A percentile compares a stretch with the other conserved stretches of the same genome.
phyloP scores from a whole-genome alignment of 768 basidiomycete species.

The Botryobasidium botryosum region DNA sequence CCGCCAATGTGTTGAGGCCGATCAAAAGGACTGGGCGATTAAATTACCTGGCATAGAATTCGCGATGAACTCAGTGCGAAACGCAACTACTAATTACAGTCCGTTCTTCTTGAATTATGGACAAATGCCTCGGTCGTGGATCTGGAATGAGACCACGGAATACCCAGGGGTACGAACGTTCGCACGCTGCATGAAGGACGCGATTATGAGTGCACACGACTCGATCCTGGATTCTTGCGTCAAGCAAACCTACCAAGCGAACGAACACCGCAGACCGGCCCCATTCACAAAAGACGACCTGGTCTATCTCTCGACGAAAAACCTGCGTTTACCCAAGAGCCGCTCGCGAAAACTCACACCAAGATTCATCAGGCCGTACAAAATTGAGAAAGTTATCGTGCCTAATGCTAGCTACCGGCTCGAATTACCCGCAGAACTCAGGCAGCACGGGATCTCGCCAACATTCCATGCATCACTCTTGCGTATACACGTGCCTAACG shows the following conservation, averaged over 20 bases:
- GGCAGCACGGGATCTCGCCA: neutral
- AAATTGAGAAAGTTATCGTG: too few relatives aligned
- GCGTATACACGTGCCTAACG: neutral
- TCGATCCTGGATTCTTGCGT: slow-evolving; percentile 18
- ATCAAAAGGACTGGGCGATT: too few relatives aligned
- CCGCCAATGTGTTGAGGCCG: neutral
- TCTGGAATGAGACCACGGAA: neutral
- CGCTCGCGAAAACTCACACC: slow-evolving; percentile 17
- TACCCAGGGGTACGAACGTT: slow-evolving; percentile 20
- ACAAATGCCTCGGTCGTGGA: neutral
- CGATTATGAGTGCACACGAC: slow-evolving; percentile 21
- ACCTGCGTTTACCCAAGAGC: slow-evolving; percentile 18
- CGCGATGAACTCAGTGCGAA: slow-evolving; percentile 7
- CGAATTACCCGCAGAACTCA: neutral
- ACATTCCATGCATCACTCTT: neutral
- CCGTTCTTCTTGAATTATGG: slow-evolving; percentile 7
- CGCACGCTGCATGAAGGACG: slow-evolving; percentile 15
- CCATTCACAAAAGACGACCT: slow-evolving; percentile 17
- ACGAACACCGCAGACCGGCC: slow-evolving; percentile 12
- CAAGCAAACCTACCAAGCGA: slow-evolving; percentile 21
- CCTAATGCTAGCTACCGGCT: neutral
- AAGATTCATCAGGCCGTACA: slow-evolving; percentile 19
- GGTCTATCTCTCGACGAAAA: slow-evolving; percentile 18
- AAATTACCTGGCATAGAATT: too few relatives aligned
- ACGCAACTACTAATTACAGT: slow-evolving; percentile 1